Evolutionary conservation across 306 rosid species (phyloP), one percentile per base, ranked within the genome.

Genomic region (Vicia villosa): DNA sequence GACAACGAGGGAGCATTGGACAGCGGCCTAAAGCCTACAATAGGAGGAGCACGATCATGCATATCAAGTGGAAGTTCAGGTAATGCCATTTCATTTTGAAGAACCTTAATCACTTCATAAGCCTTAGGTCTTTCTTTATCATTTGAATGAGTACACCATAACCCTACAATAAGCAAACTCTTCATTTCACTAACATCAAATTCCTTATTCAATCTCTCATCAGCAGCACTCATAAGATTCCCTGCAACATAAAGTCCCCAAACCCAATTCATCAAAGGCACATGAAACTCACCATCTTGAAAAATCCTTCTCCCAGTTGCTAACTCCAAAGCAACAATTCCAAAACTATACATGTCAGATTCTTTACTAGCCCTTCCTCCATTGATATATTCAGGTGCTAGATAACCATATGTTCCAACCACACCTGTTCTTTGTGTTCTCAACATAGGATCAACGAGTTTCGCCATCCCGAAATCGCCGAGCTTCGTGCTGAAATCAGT

Each of bases 381-480:
- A 8, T 12, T 73, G 1, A 54, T 66, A 16, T 86, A 88, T 11
- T 88, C 86, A 0, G 83, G 89, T 0, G 91, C 89, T 6, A 86
- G 13, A 56, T 88, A 88, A 0, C 89, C 88, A 3, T 54, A 75
- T 1, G 87, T 83, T 42, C 86, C 88, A 0, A 77, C 88, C 3
- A 83, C 78, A 3, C 81, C 81, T 1, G 83, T 76, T 20, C 54
- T 59, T 4, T 73, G 84, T 28, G 84, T 76, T 61, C 79, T 72
- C 36, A 74, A 41, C 62, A 66, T 65, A 0, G 84, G 85, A 42
- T 89, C 86, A 12, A 88, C 77, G 10, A 85, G 37, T 37, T 84
- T 80, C 1, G 92, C 92, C 55, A 82, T 62, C 10, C 93, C 93
- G 26, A 85, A 88, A 58, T 88, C 88, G 0, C 87, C 84, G 19